Evolutionary conservation across 139 green algal species (phyloP).

Genomic region (Ostreobium quekettii): DNA sequence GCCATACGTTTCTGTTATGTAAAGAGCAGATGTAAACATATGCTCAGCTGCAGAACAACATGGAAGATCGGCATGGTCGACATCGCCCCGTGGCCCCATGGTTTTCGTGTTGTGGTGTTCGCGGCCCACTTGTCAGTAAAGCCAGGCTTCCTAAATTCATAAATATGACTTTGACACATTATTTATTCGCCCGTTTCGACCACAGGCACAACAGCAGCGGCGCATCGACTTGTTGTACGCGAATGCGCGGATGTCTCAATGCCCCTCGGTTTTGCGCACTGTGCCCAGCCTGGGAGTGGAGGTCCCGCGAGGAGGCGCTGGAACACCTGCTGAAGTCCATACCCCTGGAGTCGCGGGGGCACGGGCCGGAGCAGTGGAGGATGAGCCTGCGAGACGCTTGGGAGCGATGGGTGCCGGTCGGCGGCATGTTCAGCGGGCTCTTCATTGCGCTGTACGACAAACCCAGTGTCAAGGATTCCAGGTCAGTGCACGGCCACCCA

Average conservation of each 20-base stretch:
- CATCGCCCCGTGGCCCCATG: no score
- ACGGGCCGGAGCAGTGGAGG: conserved; percentile 22
- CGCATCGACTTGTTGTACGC: no score
- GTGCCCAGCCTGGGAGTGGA: conserved; percentile 23
- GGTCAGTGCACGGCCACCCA: neutral
- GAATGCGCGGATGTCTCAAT: neutral
- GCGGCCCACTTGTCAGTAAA: no score
- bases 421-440: conserved; percentile 32
- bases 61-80: no score
- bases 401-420: conserved; percentile 35
- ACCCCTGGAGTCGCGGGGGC: neutral
- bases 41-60: no score
- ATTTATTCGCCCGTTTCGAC: no score
- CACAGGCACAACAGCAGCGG: no score
- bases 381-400: conserved; percentile 28
- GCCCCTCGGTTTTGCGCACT: neutral
- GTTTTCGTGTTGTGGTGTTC: no score
- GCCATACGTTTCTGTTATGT: no score
- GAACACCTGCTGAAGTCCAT: neutral
- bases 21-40: no score
- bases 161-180: no score
- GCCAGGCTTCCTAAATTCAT: no score
- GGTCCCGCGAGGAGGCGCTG: conserved; percentile 20
- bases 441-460: conserved; percentile 18
- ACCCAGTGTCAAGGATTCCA: neutral